Percentiles rank a stretch among this genome's conserved stretches.
These are phyloP conservation scores for Pachysandra terminalis DNA, from an alignment of 164 flowering plant genomes.

Conservation along the genomic window DNA sequence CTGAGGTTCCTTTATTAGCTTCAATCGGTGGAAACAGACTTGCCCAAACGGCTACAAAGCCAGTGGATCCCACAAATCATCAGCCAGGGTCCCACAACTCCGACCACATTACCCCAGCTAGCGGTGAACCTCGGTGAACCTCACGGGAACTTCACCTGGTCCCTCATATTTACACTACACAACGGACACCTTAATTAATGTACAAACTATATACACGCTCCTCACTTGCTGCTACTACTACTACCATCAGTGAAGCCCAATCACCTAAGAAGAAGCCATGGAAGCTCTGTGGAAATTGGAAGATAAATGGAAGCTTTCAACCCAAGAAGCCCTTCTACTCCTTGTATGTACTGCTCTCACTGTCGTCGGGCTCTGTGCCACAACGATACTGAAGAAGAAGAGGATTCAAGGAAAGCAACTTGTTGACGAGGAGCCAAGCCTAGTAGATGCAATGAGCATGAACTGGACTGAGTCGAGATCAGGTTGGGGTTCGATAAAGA, in stretches of 20 bases:
- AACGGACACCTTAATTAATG: background rate
- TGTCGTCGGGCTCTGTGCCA: slow-evolving; percentile 38
- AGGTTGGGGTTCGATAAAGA: slow-evolving; percentile 35
- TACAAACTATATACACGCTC: background rate
- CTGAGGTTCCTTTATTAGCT: no score
- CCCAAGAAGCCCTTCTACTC: slow-evolving; percentile 39
- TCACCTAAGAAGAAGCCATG: slow-evolving; percentile 33
- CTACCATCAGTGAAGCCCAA: background rate
- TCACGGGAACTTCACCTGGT: background rate
- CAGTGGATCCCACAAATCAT: no score
- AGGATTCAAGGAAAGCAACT: slow-evolving; percentile 6
- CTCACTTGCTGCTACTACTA: background rate
- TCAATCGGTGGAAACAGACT: no score
- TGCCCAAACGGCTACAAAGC: no score
- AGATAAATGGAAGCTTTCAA: slow-evolving; percentile 58
- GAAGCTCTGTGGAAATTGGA: slow-evolving; percentile 65
- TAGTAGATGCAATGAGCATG: background rate
- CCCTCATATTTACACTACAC: no score
- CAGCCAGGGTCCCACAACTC: no score
- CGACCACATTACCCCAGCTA: no score
- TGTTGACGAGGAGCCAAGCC: background rate
- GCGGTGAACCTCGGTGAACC: background rate
- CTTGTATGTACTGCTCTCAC: slow-evolving; percentile 32
- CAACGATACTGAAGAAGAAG: slow-evolving; percentile 18
- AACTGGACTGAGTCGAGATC: slow-evolving; percentile 3